Evolutionary conservation across 345 rosid genomes (phyloP), one percentile per base, ranked within the genome.

Genomic region (Isatis tinctoria): DNA sequence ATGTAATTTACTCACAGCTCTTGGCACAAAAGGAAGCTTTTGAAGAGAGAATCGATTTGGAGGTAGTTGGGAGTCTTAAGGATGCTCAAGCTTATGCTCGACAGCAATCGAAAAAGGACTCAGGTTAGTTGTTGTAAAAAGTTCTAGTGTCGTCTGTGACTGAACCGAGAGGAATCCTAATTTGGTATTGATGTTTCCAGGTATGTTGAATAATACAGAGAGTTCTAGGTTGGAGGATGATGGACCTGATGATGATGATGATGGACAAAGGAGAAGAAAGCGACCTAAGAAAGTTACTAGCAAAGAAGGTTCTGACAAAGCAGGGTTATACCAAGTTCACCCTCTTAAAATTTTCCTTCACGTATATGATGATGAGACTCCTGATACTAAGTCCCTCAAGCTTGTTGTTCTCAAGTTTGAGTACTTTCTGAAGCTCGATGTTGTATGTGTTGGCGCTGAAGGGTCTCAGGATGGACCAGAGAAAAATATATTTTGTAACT

Each of bases 11-110:
- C 75, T 87, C 99, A 2, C 98, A 95, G 85, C 79, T 95, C 17
- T 18, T 82, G 62, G 97, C 97, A 12, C 97, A 87, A 75, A 92
- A 92, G 81, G 98, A 90, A 78, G 98, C 97, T 30, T 95, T 95
- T 74, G 87, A 85, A 62, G 99, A 95, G 72, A 78, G 74, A 24
- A 82, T 90, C 65, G 98, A 90, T 37, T 57, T 92, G 69, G 99
- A 92, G 66, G 78, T 95, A 40, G 80, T 84, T 17, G 99, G 99
- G 71, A 92, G 92, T 51, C 72, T 88, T 65, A 95, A 90, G 84
- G 97, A 88, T 70, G 99, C 99, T 61, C 92, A 87, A 78, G 71
- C 92, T 44, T 90, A 85, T 78, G 91, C 93, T 8, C 83, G 90
- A 17, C 96, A 87, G 74, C 97, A 86, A 82, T 96, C 92, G 4